Conservation (phyloP, 2,329 filamentous ascomycete genomes). For the Curvularia eragrostidis region DNA sequence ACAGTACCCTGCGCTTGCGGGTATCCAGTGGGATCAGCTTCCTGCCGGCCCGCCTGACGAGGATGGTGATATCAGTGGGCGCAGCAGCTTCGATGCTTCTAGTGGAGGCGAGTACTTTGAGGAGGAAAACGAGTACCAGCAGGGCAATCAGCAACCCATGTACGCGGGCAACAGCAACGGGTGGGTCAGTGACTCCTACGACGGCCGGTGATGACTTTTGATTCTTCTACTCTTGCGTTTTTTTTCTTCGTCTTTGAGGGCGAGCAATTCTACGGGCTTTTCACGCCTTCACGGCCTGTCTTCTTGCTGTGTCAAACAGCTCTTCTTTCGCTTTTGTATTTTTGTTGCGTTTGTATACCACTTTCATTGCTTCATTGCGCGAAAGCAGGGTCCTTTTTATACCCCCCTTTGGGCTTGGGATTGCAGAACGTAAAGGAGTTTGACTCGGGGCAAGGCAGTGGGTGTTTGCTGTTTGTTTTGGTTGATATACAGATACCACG, state of each 20-base stretch:
- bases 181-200: conserved; percentile 46
- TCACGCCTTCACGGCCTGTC: conserved; percentile 18
- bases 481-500: conserved; percentile 6
- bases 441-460: conserved; percentile 1
- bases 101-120: conserved; percentile 72
- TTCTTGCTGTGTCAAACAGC: not conserved
- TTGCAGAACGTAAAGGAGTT: conserved; percentile 15
- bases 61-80: conserved; percentile 71
- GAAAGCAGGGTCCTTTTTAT: conserved; percentile 13
- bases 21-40: conserved; percentile 83
- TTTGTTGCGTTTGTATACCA: conserved; percentile 24
- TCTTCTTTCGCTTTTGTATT: not conserved
- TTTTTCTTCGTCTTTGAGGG: not conserved
- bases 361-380: conserved; percentile 21
- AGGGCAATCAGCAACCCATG: conserved; percentile 32
- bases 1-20: conserved; percentile 92
- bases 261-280: not conserved
- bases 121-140: conserved; percentile 66
- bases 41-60: conserved; percentile 66
- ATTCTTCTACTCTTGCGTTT: not conserved
- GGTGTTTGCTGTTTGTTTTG: conserved; percentile 11
- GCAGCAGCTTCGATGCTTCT: conserved; percentile 79
- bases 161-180: conserved; percentile 42
- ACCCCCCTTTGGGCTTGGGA: conserved; percentile 21
- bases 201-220: conserved; percentile 13